Conservation (phyloP, 148 eudicot genomes). For the Vaccinium darrowii region DNA sequence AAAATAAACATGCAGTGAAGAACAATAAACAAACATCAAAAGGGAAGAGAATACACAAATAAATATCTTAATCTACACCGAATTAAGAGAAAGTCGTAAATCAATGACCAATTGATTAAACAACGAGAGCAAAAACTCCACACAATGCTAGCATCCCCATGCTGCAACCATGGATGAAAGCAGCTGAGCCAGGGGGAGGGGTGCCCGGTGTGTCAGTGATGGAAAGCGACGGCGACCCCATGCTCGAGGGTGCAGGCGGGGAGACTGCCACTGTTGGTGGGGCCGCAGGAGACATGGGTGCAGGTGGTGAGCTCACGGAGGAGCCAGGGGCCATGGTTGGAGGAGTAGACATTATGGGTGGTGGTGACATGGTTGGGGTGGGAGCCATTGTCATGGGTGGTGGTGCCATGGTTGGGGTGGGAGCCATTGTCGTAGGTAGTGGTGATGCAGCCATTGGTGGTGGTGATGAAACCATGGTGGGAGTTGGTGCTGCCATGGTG, state of each 20-base stretch:
- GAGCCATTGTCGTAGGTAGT: not conserved
- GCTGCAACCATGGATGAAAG: not conserved
- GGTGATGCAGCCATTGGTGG: not conserved
- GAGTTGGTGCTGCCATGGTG: slow-evolving; percentile 8
- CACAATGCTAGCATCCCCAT: slow-evolving; percentile 14
- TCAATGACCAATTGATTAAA: slow-evolving; percentile 4
- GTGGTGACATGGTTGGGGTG: slow-evolving; percentile 15
- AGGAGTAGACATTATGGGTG: not conserved
- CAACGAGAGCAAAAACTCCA: slow-evolving; percentile 20
- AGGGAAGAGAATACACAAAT: slow-evolving; percentile 16
- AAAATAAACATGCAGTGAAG: not conserved
- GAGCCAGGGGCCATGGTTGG: slow-evolving; percentile 7
- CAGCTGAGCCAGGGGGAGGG: slow-evolving; percentile 1
- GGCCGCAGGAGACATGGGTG: not conserved
- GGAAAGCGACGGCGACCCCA: not conserved
- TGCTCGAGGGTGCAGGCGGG: not conserved
- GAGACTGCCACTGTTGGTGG: not conserved
- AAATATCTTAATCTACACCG: slow-evolving; percentile 22
- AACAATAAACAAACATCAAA: not conserved
- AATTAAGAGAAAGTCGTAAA: not conserved
- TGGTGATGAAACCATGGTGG: not conserved
- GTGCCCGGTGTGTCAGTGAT: not conserved
- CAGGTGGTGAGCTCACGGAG: not conserved
- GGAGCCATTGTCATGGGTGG: slow-evolving; percentile 1
- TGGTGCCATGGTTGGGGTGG: not conserved